phyloP scores from a whole-genome alignment of 1,139 yeast genomes.

The Saccharomyces pastorianus region DNA sequence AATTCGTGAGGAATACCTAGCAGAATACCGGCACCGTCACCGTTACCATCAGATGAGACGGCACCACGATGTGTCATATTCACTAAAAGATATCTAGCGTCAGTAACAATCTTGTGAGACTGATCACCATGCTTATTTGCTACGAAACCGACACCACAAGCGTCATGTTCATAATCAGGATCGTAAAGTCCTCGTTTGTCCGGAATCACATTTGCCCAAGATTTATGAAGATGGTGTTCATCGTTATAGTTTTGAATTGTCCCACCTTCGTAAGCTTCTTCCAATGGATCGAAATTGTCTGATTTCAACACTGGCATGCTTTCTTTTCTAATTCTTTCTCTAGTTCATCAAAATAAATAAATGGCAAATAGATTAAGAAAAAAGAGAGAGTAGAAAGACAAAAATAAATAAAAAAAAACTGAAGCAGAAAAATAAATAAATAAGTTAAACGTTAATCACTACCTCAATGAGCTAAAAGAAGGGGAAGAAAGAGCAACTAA shows the following conservation, averaged over 20 bases:
- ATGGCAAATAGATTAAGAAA: not conserved
- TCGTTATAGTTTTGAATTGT: conserved; percentile 39
- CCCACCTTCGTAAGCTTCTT: conserved; percentile 29
- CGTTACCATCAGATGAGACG: conserved; percentile 91
- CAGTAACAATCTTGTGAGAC: conserved; percentile 89
- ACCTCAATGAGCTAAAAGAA: not conserved
- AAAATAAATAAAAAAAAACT: not conserved
- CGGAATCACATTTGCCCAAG: conserved; percentile 92
- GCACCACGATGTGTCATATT: conserved; percentile 99
- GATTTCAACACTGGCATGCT: conserved; percentile 14
- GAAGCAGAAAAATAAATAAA: conserved; percentile 2
- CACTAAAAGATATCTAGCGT: conserved; percentile 79
- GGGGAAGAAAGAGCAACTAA: not conserved
- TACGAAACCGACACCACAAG: conserved; percentile 98
- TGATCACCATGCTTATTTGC: conserved; percentile 84
- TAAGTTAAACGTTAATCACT: not conserved
- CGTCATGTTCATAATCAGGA: conserved; percentile 91
- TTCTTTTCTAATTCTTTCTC: not conserved
- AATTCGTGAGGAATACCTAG: conserved; percentile 87
- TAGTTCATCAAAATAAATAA: not conserved
- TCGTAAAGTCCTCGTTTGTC: conserved; percentile 83
- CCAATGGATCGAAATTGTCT: conserved; percentile 24
- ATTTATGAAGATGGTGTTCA: conserved; percentile 39
- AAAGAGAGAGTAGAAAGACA: not conserved
- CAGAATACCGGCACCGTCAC: conserved; percentile 98